phyloP scores from a whole-genome alignment of 2,329 filamentous ascomycete genomes.

The Trichoderma cornu-damae region DNA sequence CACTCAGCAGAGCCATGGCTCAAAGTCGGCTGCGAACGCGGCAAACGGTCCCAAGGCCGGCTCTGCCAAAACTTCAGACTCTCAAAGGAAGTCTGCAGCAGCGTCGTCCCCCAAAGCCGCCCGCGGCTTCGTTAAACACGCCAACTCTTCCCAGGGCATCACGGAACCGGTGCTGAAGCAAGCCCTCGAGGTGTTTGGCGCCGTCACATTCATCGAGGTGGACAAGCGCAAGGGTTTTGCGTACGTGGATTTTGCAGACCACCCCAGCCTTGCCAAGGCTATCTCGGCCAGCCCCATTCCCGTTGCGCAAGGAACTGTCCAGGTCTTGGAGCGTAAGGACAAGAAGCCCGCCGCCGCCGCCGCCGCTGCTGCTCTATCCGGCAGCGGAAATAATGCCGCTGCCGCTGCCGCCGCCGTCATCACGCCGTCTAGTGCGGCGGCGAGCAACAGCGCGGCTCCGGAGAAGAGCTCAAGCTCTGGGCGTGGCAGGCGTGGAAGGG shows the following conservation, averaged over 20 bases:
- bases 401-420: constrained; percentile 17
- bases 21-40: constrained; percentile 18
- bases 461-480: constrained; percentile 30
- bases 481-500: constrained; percentile 32
- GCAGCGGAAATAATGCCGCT: constrained; percentile 18
- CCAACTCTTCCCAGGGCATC: constrained; percentile 85
- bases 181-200: constrained; percentile 68
- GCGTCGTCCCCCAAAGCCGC: constrained; percentile 42
- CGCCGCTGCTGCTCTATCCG: constrained; percentile 19
- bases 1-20: constrained; percentile 3
- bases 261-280: constrained; percentile 68
- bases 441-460: constrained; percentile 15
- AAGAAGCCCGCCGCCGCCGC: constrained; percentile 42
- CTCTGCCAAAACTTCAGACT: constrained; percentile 24
- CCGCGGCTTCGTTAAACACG: constrained; percentile 74
- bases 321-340: constrained; percentile 78
- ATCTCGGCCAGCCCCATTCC: constrained; percentile 75
- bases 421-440: constrained; percentile 18
- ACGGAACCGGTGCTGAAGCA: constrained; percentile 74
- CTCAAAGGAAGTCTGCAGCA: constrained; percentile 32
- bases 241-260: constrained; percentile 80
- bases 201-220: constrained; percentile 76
- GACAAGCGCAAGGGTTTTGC: constrained; percentile 94
- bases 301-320: constrained; percentile 79
- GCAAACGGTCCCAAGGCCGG: constrained; percentile 21